Base-by-base conservation (phyloP, 257 asterid species). In the Coffea eugenioides region DNA sequence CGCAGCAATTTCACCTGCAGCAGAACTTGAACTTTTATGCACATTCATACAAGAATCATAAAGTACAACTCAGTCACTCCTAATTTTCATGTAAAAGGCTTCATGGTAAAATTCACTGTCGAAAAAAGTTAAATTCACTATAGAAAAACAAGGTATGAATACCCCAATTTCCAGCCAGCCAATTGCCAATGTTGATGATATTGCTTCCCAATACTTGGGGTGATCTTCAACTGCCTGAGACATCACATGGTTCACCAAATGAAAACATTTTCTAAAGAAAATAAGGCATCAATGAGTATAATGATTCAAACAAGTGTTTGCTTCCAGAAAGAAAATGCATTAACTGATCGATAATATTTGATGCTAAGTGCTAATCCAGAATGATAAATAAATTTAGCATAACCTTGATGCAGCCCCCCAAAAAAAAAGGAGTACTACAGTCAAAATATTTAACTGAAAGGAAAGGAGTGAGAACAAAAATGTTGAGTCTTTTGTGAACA, bases 101-200 rank as follows among this genome's bases (percentile, higher is more conserved):
- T 31, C 34, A 31, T 39, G 3, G 43, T 39, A 39, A 2, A 39
- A 39, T 39, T 39, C 43, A 39, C 4, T 39, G 5, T 39, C 34
- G 71, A 4, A 16, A 31, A 71, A 15, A 48, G 12, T 21, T 20
- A 18, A 41, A 67, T 52, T 49, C 45, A 48, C 45, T 52, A 21
- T 27, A 66, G 31, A 77, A 74, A 18, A 70, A 43, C 3, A 51
- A 78, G 23, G 77, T 90, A 88, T 45, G 77, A 93, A 88, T 86
- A 95, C 99, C 87, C 88, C 99, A 73, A 90, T 87, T 80, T 91
- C 98, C 61, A 95, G 89, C 99, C 99, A 95, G 70, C 99, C 99
- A 84, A 93, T 89, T 77, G 97, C 94, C 85, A 95, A 88, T 70
- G 99, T 97, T 75, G 99, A 92, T 45, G 97, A 91, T 57, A 95